phyloP scores from a whole-genome alignment of 352 stramenopile species.

The Plasmopara muralis region DNA sequence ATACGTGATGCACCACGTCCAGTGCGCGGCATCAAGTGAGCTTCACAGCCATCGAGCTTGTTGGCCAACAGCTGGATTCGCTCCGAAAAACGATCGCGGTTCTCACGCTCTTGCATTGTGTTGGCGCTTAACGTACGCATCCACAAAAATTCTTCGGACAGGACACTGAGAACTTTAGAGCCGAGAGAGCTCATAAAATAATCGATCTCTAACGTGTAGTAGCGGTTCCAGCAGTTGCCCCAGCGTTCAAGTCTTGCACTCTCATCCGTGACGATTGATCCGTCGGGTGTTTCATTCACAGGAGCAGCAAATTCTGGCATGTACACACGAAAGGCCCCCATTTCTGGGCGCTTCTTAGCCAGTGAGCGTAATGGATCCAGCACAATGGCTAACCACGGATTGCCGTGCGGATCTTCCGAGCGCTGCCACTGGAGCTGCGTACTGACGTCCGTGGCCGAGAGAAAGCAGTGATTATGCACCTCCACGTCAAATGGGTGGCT shows the following conservation, averaged over 20 bases:
- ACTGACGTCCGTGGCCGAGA: slow-evolving; percentile 95
- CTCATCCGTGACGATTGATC: slow-evolving; percentile 90
- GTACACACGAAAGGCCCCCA: slow-evolving; percentile 97
- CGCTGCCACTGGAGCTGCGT: slow-evolving; percentile 98
- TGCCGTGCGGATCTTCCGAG: slow-evolving; percentile 91
- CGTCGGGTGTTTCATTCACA: slow-evolving; percentile 93
- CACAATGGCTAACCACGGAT: slow-evolving; percentile 98
- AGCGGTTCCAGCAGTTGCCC: slow-evolving; percentile 93
- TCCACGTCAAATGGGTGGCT: slow-evolving; percentile 98
- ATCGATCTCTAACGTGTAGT: slow-evolving; percentile 78
- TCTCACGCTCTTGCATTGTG: slow-evolving; percentile 85
- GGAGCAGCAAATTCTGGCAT: slow-evolving; percentile 92
- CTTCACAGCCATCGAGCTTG: slow-evolving; percentile 75
- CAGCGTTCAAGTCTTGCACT: slow-evolving; percentile 91
- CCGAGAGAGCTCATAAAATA: slow-evolving; percentile 95
- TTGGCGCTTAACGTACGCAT: slow-evolving; percentile 87
- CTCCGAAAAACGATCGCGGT: slow-evolving; percentile 86
- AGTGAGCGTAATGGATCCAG: slow-evolving; percentile 95
- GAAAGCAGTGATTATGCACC: slow-evolving; percentile 95
- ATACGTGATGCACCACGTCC: slow-evolving; percentile 58
- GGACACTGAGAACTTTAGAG: slow-evolving; percentile 86
- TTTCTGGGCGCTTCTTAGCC: slow-evolving; percentile 89
- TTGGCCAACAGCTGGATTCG: slow-evolving; percentile 81
- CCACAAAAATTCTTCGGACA: slow-evolving; percentile 93
- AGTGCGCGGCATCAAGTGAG: slow-evolving; percentile 45